Evolutionary conservation across 148 eudicot species (phyloP), one percentile per base, ranked within the genome.

Genomic region (Cornus florida): DNA sequence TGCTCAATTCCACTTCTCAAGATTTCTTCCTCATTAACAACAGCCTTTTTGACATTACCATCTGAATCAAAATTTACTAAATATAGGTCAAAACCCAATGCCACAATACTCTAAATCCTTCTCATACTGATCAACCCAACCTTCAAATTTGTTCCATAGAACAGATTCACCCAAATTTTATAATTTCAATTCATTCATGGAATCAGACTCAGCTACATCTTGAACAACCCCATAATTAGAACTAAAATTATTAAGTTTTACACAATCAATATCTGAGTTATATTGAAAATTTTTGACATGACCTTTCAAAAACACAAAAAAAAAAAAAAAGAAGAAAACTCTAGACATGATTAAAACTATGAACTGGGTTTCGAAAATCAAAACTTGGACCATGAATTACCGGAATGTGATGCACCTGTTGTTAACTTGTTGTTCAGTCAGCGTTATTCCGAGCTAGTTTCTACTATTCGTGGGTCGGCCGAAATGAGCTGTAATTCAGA

Each of bases 81-180:
- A 92, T 83, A 94, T 87, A 57, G 91, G 89, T 66, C 87, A 83
- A 57, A 87, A 87, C 77, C 98, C 98, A 83, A 88, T 81, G 22
- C 98, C 98, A 97, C 98, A 94, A 90, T 86, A 90, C 77, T 89
- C 92, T 7, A 76, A 70, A 82, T 92, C 95, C 31, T 84, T 81
- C 89, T 92, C 88, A 83, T 89, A 91, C 85, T 88, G 91, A 79
- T 92, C 92, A 79, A 81, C 85, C 98, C 98, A 92, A 68, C 81
- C 76, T 86, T 88, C 92, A 68, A 94, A 88, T 74, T 89, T 88
- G 83, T 86, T 76, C 90, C 82, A 84, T 84, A 90, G 70, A 60
- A 75, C 84, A 53, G 91, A 91, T 8, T 86, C 91, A 22, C 80
- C 86, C 83, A 72, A 3, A 4, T 43, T 43, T 43, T 43, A 6